phyloP scores from a whole-genome alignment of 331 rosid genomes.

The Malus hybrid region DNA sequence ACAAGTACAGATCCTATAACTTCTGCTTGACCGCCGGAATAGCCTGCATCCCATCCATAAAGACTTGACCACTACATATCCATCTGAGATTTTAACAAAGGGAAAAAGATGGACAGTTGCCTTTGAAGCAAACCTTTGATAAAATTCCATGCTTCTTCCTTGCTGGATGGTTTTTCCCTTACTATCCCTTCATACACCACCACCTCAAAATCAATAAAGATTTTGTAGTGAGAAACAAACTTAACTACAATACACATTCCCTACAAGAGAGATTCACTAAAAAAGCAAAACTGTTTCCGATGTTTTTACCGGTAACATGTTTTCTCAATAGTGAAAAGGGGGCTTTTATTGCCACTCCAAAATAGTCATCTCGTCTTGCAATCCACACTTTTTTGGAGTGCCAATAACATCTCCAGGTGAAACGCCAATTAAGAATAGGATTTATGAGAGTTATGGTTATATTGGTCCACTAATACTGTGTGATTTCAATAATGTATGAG shows the following conservation, averaged over 20 bases:
- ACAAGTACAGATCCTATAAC: slow-evolving; percentile 81
- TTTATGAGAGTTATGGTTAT: background rate
- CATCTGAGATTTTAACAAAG: background rate
- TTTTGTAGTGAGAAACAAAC: slow-evolving; percentile 7
- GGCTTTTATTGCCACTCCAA: too few species aligned
- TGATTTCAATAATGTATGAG: background rate
- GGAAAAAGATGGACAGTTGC: slow-evolving; percentile 3
- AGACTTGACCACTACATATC: slow-evolving; percentile 6
- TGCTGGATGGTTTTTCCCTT: slow-evolving; percentile 78
- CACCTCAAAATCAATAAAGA: slow-evolving; percentile 51
- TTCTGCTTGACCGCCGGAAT: slow-evolving; percentile 78
- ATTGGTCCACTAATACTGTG: background rate
- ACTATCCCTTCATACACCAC: slow-evolving; percentile 72
- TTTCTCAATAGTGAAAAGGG: background rate
- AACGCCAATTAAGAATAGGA: background rate
- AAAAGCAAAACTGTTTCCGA: background rate
- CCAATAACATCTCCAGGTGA: too few species aligned
- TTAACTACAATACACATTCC: background rate
- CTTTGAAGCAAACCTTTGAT: slow-evolving; percentile 53
- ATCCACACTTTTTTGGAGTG: too few species aligned
- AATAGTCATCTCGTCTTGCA: too few species aligned
- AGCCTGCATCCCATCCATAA: slow-evolving; percentile 47
- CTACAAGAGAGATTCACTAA: background rate
- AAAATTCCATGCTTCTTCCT: slow-evolving; percentile 80
- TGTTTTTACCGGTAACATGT: background rate